Evolutionary conservation across 2,329 filamentous ascomycete genomes (phyloP), one percentile per base, ranked within the genome.

Genomic region (Celoporthe dispersa): DNA sequence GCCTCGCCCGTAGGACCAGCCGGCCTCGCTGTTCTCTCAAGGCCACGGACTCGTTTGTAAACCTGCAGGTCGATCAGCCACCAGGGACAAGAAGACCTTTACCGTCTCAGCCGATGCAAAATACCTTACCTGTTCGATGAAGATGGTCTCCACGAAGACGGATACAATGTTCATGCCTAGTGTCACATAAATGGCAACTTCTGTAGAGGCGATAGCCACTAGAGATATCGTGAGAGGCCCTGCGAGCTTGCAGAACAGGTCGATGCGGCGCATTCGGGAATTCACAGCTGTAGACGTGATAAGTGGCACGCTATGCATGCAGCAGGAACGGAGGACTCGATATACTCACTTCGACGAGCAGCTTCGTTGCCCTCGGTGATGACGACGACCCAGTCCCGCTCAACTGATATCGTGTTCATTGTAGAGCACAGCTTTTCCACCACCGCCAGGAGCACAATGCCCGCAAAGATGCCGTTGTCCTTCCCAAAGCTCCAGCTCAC

Each of bases 351-450:
- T 19, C 73, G 73, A 3, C 76, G 73, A 0, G 75, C 74, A 4
- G 60, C 67, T 44, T 82, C 80, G 33, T 82, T 75, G 14, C 77
- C 77, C 33, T 81, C 80, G 1, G 85, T 82, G 12, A 88, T 80
- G 9, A 88, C 81, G 0, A 88, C 83, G 4, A 88, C 84, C 91
- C 91, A 93, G 74, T 94, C 92, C 75, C 89, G 83, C 77, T 94
- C 92, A 0, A 94, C 85, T 0, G 91, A 83, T 0, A 94, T 86
- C 0, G 87, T 83, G 76, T 93, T 94, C 77, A 88, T 84, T 2
- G 70, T 72, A 1, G 89, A 84, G 19, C 83, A 84, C 11, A 93
- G 78, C 77, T 94, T 94, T 79, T 94, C 92, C 1, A 90, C 75
- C 68, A 91, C 92, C 0, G 90, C 90, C 60, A 93, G 79, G 0